Conservation (phyloP, 768 basidiomycete species). For the Ephemerocybe angulata region DNA sequence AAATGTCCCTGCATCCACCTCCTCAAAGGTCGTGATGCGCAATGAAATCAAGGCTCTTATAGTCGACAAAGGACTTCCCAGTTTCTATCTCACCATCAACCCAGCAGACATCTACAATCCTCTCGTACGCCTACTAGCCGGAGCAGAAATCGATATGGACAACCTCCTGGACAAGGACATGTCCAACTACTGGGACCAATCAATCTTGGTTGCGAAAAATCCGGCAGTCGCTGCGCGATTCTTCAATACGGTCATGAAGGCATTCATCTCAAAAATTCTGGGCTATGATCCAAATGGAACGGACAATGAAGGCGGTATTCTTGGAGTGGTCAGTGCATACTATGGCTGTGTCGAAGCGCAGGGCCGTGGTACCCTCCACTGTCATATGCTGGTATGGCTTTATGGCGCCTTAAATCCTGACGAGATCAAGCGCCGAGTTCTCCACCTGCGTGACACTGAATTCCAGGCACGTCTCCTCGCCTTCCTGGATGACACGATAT, state of each 20-base stretch:
- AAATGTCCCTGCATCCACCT: conserved; percentile 28
- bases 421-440: conserved; percentile 17
- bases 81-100: conserved; percentile 43
- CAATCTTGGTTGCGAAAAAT: conserved; percentile 34
- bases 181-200: conserved; percentile 29
- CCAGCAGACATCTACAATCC: conserved; percentile 42
- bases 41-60: conserved; percentile 39
- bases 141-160: conserved; percentile 34
- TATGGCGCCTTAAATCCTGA: conserved; percentile 30
- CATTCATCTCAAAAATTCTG: conserved; percentile 29
- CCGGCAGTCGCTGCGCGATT: conserved; percentile 38
- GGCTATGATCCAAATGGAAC: conserved; percentile 13
- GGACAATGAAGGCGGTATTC: conserved; percentile 22
- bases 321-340: conserved; percentile 31
- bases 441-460: conserved; percentile 3
- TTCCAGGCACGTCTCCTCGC: conserved; percentile 6
- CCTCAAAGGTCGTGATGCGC: conserved; percentile 22
- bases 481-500: conserved; percentile 12
- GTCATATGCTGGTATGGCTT: conserved; percentile 41
- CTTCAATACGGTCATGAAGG: conserved; percentile 38
- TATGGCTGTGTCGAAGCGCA: conserved; percentile 42
- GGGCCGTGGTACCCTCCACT: conserved; percentile 36
- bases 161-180: conserved; percentile 22
- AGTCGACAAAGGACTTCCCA: conserved; percentile 30
- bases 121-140: conserved; percentile 35